Base-by-base conservation (phyloP, 2,329 filamentous ascomycete genomes). In the Colletotrichum shisoi region DNA sequence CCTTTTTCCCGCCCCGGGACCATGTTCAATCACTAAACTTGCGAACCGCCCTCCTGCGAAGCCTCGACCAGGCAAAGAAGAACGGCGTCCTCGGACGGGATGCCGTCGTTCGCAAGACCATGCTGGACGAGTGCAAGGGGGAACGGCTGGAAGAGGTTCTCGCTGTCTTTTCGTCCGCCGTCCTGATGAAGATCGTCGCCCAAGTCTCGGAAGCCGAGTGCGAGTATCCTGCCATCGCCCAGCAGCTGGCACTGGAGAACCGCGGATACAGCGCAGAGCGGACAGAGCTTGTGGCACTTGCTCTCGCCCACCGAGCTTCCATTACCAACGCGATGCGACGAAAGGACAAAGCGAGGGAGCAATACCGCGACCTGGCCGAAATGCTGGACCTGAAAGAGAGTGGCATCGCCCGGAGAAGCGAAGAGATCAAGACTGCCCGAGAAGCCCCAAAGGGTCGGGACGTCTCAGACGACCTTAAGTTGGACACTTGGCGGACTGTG, bases 71-170 rank as follows among this genome's bases (percentile, higher is more conserved):
- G 58, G 83, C 93, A 67, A 98, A 98, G 81, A 96, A 96, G 80
- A 92, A 88, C 79, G 94, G 93, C 37, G 82, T 90, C 0, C 82
- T 98, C 9, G 92, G 93, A 3, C 85, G 92, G 57, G 93, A 97
- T 74, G 86, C 87, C 0, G 86, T 96, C 0, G 80, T 98, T 39
- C 88, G 95, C 58, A 97, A 97, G 81, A 96, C 93, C 0, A 97
- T 97, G 92, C 82, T 99, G 58, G 95, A 99, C 75, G 94, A 99
- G 73, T 99, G 95, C 79, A 94, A 91, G 71, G 94, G 94, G 6
- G 93, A 97, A 62, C 89, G 92, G 70, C 87, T 98, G 62, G 93
- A 94, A 75, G 95, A 99, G 74, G 81, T 97, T 1, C 83, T 98
- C 34, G 88, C 92, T 3, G 83, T 88, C 0, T 96, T 99, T 73